Evolutionary conservation across 352 stramenopile species (phyloP), one percentile per base, ranked within the genome.

Genomic region (Globisporangium camurandrum): DNA sequence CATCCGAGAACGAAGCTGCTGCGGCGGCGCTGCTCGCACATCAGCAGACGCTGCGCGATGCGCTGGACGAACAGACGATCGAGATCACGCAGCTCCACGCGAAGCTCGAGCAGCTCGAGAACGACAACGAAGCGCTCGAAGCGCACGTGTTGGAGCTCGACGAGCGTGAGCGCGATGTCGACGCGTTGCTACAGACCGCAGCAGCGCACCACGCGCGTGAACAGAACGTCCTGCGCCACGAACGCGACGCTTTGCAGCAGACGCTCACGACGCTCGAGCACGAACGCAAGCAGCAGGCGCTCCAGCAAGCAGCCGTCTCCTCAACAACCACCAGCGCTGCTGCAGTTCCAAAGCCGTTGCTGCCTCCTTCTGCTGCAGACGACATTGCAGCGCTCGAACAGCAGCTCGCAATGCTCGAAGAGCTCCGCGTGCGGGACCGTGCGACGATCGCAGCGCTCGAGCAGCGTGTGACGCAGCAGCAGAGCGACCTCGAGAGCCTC

Each of bases 131-230:
- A 16, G 31, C 26, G 20, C 46, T 88, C 14, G 78, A 86, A 54
- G 61, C 59, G 8, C 84, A 86, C 36, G 51, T 93, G 6, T 67
- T 88, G n/a, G 78, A 88, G 49, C 84, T 87, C 70, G 70, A 88
- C 43, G 75, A 85, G 57, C 64, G 63, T 6, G 72, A 90, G 41
- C 70, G 63, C 37, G 58, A 84, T 20, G 72, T 86, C 2, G 73
- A 88, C 20, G 58, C 53, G 19, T 30, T 84, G 26, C 64, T 83
- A 33, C 49, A 51, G 59, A 88, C 47, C 55, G 65, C 9, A 72
- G 66, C 34, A 59, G 56, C 19, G 72, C 70, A 36, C 69, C n/a
- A 82, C 51, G 75, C 84, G 14, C 67, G 75, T 46, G 77, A 92
- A 51, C 79, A 73, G 40, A 54, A 56, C 0, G 64, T 75, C 27